A percentile compares a stretch with the other conserved stretches of the same genome.
Evolutionary conservation across 2,329 filamentous ascomycete genomes (phyloP).

Genomic region (Xylariales sp.): DNA sequence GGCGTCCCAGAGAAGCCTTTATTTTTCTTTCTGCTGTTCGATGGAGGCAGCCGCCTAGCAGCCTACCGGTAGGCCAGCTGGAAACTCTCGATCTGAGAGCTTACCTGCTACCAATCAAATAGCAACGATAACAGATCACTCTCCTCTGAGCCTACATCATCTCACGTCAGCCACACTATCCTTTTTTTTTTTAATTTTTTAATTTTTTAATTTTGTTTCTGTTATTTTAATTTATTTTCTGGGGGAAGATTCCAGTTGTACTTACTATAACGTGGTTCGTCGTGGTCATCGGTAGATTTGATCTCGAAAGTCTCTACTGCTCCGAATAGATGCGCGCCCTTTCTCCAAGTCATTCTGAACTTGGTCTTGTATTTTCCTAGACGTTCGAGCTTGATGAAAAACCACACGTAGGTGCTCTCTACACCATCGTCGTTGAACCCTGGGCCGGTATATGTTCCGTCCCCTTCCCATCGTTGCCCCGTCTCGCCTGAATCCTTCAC

Average conservation of each 20-base stretch:
- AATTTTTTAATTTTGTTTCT: background rate
- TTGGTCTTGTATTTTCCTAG: background rate
- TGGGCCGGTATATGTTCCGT: background rate
- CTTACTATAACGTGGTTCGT: slow-evolving; percentile 19
- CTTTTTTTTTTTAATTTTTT: background rate
- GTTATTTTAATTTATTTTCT: too few species aligned
- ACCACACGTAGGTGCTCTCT: slow-evolving; percentile 19
- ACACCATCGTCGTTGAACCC: slow-evolving; percentile 6
- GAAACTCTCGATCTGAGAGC: background rate
- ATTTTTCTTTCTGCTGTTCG: background rate
- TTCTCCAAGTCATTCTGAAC: slow-evolving; percentile 23
- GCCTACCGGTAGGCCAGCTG: background rate
- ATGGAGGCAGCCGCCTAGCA: background rate
- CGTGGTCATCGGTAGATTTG: background rate
- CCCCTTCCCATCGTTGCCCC: slow-evolving; percentile 5
- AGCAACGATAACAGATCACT: slow-evolving; percentile 4
- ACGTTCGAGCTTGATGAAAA: background rate
- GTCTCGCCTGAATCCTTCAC: background rate
- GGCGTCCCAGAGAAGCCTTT: background rate
- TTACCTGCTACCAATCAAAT: background rate
- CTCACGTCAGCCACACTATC: background rate
- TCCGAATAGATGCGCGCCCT: slow-evolving; percentile 1
- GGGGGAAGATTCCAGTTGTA: background rate
- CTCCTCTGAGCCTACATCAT: slow-evolving; percentile 7
- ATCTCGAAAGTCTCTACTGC: background rate